Conservation (phyloP, 1,284 basidiomycete genomes). For the Papiliotrema terrestris region DNA sequence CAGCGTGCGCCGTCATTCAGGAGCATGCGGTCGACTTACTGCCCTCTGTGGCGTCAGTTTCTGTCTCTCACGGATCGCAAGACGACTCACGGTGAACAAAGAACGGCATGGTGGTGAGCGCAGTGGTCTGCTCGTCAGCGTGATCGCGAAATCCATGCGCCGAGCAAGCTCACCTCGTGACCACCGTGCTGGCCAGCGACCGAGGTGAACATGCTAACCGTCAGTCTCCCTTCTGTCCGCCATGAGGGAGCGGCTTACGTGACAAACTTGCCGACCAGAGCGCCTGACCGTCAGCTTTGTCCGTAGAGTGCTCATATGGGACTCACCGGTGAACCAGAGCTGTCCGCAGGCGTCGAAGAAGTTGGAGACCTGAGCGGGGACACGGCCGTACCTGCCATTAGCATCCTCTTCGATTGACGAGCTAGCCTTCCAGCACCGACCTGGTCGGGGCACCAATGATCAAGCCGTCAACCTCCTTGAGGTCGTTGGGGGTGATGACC, state of each 20-base stretch:
- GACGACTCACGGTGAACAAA: conserved; percentile 59
- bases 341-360: conserved; percentile 71
- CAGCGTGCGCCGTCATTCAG: too few relatives aligned
- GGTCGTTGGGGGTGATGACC: conserved; percentile 61
- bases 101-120: conserved; percentile 63
- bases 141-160: neutral
- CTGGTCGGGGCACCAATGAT: conserved; percentile 68
- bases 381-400: conserved; percentile 52
- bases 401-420: neutral
- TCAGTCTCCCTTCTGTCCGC: too few relatives aligned
- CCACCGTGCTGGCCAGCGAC: conserved; percentile 48
- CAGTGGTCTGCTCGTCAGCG: conserved; percentile 52
- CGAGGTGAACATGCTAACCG: conserved; percentile 31
- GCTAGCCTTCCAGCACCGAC: conserved; percentile 12
- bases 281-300: conserved; percentile 64
- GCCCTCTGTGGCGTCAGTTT: conserved; percentile 12
- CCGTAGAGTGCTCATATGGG: conserved; percentile 62
- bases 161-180: conserved; percentile 35
- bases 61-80: neutral
- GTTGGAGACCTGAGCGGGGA: conserved; percentile 51
- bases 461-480: conserved; percentile 59
- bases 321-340: conserved; percentile 63
- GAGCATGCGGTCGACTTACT: too few relatives aligned
- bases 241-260: conserved; percentile 12
- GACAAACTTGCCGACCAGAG: conserved; percentile 72